A percentile compares a stretch with the other conserved stretches of the same genome.
phyloP scores from a whole-genome alignment of 257 asterid genomes.

The Ligustrum vulgare region DNA sequence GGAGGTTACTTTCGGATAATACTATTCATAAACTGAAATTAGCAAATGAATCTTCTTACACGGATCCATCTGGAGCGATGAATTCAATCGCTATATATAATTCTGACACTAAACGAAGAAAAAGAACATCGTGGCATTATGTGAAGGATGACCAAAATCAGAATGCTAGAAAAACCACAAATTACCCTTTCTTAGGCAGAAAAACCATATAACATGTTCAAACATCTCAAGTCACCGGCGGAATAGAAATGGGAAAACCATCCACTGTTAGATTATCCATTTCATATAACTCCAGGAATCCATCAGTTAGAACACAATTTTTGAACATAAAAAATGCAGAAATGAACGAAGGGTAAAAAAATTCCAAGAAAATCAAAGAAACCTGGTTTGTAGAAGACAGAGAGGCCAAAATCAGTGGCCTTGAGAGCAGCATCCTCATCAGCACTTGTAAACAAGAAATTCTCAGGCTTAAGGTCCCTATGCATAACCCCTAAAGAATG shows the following conservation, averaged over 20 bases:
- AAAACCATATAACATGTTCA: neutral
- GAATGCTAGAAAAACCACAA: too few species aligned
- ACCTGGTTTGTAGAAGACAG: conserved; percentile 92
- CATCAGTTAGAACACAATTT: neutral
- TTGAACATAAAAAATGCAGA: conserved; percentile 2
- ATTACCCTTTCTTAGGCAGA: neutral
- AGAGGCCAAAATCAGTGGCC: conserved; percentile 92
- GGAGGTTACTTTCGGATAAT: too few species aligned
- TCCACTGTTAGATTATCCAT: neutral
- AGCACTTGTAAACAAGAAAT: conserved; percentile 67
- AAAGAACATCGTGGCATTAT: too few species aligned
- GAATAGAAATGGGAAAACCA: neutral
- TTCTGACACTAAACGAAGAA: too few species aligned
- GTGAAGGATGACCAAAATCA: neutral
- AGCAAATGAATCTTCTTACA: too few species aligned
- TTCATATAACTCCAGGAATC: neutral
- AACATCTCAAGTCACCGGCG: neutral
- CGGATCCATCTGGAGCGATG: too few species aligned
- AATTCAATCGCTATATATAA: too few species aligned
- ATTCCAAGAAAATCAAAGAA: neutral
- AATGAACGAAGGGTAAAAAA: neutral
- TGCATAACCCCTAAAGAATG: conserved; percentile 92
- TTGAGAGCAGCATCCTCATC: conserved; percentile 83
- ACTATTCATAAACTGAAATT: too few species aligned
- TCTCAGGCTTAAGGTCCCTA: conserved; percentile 91